Percentiles rank a stretch among this genome's conserved stretches.
Conservation (phyloP, 441 rosid species). For the Dalechampia spathulata region DNA sequence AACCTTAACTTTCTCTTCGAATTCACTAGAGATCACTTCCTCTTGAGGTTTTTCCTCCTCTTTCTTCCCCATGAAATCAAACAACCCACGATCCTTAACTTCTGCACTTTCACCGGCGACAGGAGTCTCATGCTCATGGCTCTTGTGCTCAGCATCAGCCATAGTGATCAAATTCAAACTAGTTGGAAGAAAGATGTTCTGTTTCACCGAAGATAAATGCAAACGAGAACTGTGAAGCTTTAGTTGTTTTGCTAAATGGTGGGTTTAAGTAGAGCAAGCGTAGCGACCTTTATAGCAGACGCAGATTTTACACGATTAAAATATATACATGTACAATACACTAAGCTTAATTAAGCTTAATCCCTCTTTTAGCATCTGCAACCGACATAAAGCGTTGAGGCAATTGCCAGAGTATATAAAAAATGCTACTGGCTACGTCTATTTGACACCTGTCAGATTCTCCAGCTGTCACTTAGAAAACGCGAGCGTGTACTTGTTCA, state of each 20-base stretch:
- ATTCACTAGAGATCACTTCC: constrained; percentile 43
- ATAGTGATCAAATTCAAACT: constrained; percentile 8
- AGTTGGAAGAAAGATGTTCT: neutral
- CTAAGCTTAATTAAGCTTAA: neutral
- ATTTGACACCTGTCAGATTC: neutral
- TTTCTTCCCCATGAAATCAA: constrained; percentile 60
- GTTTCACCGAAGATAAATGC: neutral
- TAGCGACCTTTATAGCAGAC: constrained; percentile 30
- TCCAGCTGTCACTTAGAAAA: neutral
- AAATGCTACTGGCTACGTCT: neutral
- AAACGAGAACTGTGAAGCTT: neutral
- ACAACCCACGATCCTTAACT: constrained; percentile 51
- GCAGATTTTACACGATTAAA: constrained; percentile 30
- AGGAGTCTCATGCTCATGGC: constrained; percentile 29
- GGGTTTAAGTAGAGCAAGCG: neutral
- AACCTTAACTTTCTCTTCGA: constrained; percentile 51
- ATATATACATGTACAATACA: neutral
- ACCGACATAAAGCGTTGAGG: constrained; percentile 20
- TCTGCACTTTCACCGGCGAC: constrained; percentile 31
- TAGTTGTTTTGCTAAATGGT: neutral
- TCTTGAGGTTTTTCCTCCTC: constrained; percentile 51
- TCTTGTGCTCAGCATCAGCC: constrained; percentile 35
- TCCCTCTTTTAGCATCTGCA: constrained; percentile 5
- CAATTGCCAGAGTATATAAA: neutral
- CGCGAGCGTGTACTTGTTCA: neutral